Evolutionary conservation across 2,329 filamentous ascomycete genomes (phyloP), one percentile per base, ranked within the genome.

Genomic region (Ophiosphaerella narmari): DNA sequence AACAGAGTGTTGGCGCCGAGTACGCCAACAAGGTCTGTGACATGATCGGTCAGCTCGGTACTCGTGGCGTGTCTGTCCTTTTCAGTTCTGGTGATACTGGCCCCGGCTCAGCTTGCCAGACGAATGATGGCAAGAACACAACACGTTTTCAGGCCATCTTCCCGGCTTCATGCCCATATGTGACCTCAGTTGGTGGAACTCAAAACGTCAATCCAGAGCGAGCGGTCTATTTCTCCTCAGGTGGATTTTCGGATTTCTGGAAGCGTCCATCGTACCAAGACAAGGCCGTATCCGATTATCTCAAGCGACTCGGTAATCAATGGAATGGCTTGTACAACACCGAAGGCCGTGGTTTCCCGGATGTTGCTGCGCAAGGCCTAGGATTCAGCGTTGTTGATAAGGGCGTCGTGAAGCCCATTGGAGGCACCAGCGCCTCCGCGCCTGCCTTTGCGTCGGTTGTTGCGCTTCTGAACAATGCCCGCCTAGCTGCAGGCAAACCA

Each of bases 131-230:
- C 51, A 75, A 70, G 40, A 75, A 75, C 56, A 74, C 66, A 1
- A 72, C 69, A 3, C 73, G 72, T 5, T 79, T 79, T 58, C 58
- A 74, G 21, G 76, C 77, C 11, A 71, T 72, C 14, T 79, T 80
- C 63, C 77, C 77, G 1, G 77, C 75, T 14, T 65, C 74, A 1
- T 80, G 77, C 59, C 77, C 77, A 0, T 80, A 76, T 55, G 74
- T 80, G 12, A 80, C 78, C 3, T 66, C 75, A 1, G 75, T 79
- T 4, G 77, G 77, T 8, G 77, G 74, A 4, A 79, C 77, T 0
- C 55, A 61, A 12, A 62, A 67, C 18, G 59, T 78, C 39, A 55
- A 66, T 23, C 75, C 77, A 1, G 77, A 79, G 49, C 43, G 54
- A 21, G 73, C 71, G 6, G 63, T 74, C 23, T 54, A 49, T 55